Evolutionary conservation across 306 rosid species (phyloP).

Genomic region (Crotalaria pallida): DNA sequence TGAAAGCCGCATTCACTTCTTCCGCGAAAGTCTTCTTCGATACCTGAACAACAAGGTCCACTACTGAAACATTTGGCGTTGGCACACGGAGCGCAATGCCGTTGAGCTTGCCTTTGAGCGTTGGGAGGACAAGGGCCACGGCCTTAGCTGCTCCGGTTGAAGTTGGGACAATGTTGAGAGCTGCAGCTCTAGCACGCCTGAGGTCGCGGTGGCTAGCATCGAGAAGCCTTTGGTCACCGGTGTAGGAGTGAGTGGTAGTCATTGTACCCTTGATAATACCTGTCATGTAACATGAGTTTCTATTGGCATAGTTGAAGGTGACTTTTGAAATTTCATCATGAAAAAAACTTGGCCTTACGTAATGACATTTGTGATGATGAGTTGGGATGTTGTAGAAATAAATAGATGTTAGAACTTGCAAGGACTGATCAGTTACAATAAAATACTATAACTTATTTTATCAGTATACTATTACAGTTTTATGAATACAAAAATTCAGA

Average conservation of each 20-base stretch:
- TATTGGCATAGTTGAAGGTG: neutral
- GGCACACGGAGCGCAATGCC: constrained; percentile 97
- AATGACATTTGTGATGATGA: too few species aligned
- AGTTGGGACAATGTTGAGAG: constrained; percentile 92
- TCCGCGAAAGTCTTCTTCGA: constrained; percentile 92
- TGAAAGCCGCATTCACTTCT: constrained; percentile 88
- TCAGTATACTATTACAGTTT: too few species aligned
- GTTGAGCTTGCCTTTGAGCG: constrained; percentile 86
- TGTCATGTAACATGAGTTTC: neutral
- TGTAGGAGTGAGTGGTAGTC: constrained; percentile 98
- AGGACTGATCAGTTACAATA: neutral
- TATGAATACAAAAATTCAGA: too few species aligned
- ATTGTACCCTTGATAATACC: constrained; percentile 96
- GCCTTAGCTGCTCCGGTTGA: constrained; percentile 99
- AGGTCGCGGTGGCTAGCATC: constrained; percentile 99
- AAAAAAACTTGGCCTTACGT: neutral
- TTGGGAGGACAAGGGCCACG: constrained; percentile 87
- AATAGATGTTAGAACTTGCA: neutral
- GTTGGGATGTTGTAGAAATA: neutral
- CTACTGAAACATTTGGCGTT: constrained; percentile 93
- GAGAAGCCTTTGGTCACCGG: constrained; percentile 96
- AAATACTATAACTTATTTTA: too few species aligned
- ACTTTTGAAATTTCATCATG: neutral
- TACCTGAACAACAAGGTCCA: constrained; percentile 91
- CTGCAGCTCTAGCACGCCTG: constrained; percentile 93